phyloP scores from a whole-genome alignment of 1,284 basidiomycete species.

The Thecaphora thlaspeos region DNA sequence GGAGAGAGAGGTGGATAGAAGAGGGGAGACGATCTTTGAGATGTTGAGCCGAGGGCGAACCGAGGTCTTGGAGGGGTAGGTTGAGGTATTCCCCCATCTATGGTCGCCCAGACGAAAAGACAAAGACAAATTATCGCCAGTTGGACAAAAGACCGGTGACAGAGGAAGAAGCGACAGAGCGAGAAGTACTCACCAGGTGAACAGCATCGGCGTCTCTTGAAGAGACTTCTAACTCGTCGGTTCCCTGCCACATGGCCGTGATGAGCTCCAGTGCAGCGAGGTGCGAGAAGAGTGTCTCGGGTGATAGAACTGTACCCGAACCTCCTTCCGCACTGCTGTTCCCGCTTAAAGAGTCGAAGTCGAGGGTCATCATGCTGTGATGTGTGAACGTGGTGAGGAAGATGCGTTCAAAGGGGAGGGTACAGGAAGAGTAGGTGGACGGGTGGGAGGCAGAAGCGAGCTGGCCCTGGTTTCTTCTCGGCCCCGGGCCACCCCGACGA shows the following conservation, averaged over 20 bases:
- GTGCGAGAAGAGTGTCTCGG: constrained; percentile 16
- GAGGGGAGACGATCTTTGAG: constrained; percentile 20
- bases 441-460: no score
- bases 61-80: constrained; percentile 18
- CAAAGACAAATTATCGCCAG: no score
- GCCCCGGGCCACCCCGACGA: no score
- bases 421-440: no score
- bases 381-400: no score
- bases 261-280: constrained; percentile 30
- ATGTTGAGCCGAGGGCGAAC: neutral
- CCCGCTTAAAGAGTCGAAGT: no score
- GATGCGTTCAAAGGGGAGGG: no score
- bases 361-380: no score
- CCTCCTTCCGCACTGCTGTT: neutral
- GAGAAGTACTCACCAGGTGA: neutral
- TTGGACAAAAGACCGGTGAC: no score
- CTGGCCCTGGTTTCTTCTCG: no score
- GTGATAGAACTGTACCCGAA: constrained; percentile 10
- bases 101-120: no score
- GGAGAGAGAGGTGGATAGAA: constrained; percentile 17
- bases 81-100: constrained; percentile 26
- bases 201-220: constrained; percentile 7
- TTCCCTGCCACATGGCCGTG: constrained; percentile 37
- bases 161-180: no score
- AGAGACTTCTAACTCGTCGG: constrained; percentile 17